Base-by-base conservation (phyloP, 2,329 filamentous ascomycete genomes). In the Trichoderma sp. region DNA sequence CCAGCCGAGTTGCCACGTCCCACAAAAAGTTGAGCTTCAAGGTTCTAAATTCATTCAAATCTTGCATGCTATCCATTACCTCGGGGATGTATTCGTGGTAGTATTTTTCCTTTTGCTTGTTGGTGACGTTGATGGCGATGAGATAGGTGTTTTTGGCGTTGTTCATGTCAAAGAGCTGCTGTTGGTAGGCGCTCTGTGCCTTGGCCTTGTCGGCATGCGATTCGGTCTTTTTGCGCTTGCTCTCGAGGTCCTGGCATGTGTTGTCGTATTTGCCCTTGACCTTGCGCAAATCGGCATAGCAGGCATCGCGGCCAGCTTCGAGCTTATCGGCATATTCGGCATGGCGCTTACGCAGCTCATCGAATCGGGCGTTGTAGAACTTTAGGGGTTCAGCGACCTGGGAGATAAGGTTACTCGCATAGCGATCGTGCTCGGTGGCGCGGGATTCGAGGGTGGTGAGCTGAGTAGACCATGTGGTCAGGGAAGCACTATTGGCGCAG, bases 111-210 rank as follows among this genome's bases (percentile, higher is more conserved):
- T 98, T 99, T 76, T 97, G 90, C 82, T 96, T 97, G 81, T 99
- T 99, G 39, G 94, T 96, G 69, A 98, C 93, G 77, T 97, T 97
- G 82, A 99, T 97, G 70, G 89, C 87, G 76, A 99, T 97, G 70
- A 99, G 83, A 77, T 99, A 99, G n/a, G 92, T 94, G 79, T 99
- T 99, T 84, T 99, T 99, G 79, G 91, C 87, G 78, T 99, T 99
- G 81, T 96, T 92, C 96, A 98, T 98, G 74, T 99, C 96, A 70
- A 90, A 82, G 70, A 96, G 85, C 79, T 98, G 95, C 77, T 97
- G 93, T 76, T 97, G 93, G 80, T 97, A 99, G 46, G 93, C 90
- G 77, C 89, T 91, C 77, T 97, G 92, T 8, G 95, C 94, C 82
- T 97, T 99, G 71, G 88, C 83, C 82, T 97, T 97, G 79, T 98